Evolutionary conservation across 2,329 filamentous ascomycete species (phyloP), one percentile per base, ranked within the genome.

Genomic region (Cytospora schulzeri): DNA sequence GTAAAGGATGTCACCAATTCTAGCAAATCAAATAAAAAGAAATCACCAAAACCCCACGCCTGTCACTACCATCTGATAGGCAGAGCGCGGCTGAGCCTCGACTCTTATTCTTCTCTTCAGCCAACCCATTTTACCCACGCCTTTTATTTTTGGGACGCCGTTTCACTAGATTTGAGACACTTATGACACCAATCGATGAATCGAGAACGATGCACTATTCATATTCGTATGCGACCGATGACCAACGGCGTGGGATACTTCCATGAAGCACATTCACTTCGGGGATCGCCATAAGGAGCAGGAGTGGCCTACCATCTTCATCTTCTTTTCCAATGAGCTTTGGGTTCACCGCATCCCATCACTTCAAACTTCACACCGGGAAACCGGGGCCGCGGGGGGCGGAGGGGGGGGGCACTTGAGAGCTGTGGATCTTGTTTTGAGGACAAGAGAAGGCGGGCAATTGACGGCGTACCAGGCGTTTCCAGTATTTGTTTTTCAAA

Each of bases 1-100:
- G 56, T 78, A 71, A 68, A 38, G 15, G 41, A 11, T 31, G 33
- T 50, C 38, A 35, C 26, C 48, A 65, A 26, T 14, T 29, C 31
- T 24, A 62, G 33, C 52, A 38, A 62, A 56, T 48, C 38, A 62
- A 41, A 41, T 1, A 26, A 57, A 41, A 57, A 35, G 4, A 35
- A 31, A 14, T 35, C 33, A 9, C 15, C n/a, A 15, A n/a, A 14
- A 24, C 19, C 26, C 15, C 28, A n/a, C 5, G 24, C 22, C 29
- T n/a, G 48, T 63, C 61, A 56, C 19, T 24, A 48, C 35, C n/a
- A 57, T n/a, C 50, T n/a, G 12, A n/a, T 52, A 29, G 52, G 51
- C 45, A 35, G 64, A 51, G 64, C 62, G 53, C 51, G 60, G 38
- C 48, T 60, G 64, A 56, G 29, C 33, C 59, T 63, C 57, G 29